Evolutionary conservation across 768 basidiomycete genomes (phyloP).

Genomic region (Rhodosporidiobolus odoratus): DNA sequence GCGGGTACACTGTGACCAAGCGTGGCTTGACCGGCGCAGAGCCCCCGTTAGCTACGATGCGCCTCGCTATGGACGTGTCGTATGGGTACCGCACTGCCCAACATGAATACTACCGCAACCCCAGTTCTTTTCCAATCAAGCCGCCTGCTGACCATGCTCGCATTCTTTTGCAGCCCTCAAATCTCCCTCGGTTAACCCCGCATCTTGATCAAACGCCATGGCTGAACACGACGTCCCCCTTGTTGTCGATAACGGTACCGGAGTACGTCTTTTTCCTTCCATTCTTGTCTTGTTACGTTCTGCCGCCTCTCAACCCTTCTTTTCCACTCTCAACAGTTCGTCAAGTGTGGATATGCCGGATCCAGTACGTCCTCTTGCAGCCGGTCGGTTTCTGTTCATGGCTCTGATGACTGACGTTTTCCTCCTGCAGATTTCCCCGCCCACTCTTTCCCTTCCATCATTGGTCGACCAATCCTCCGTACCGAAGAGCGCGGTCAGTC

Average conservation of each 20-base stretch:
- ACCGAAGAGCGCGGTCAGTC: conserved; percentile 72
- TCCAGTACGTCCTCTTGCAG: conserved; percentile 51
- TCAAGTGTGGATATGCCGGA: conserved; percentile 83
- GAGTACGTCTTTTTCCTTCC: conserved; percentile 54
- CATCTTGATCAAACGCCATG: conserved; percentile 4
- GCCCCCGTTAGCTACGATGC: too few species aligned
- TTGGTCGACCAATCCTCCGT: conserved; percentile 93
- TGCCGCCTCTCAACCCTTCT: background rate
- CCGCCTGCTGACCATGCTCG: too few species aligned
- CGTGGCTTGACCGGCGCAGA: too few species aligned
- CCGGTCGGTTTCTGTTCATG: background rate
- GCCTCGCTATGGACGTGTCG: too few species aligned
- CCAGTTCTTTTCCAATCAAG: too few species aligned
- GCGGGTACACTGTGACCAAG: too few species aligned
- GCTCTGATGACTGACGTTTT: background rate
- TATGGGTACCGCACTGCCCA: too few species aligned
- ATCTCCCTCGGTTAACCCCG: too few species aligned
- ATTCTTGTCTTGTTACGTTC: background rate
- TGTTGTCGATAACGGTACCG: conserved; percentile 84
- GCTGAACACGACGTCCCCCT: conserved; percentile 49
- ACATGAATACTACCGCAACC: too few species aligned
- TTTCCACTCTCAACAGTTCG: conserved; percentile 56
- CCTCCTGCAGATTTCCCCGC: conserved; percentile 66
- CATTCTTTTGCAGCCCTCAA: too few species aligned
- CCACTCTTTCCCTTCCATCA: conserved; percentile 92